Conservation (phyloP, 768 basidiomycete species). For the Lactifluus piperatus region DNA sequence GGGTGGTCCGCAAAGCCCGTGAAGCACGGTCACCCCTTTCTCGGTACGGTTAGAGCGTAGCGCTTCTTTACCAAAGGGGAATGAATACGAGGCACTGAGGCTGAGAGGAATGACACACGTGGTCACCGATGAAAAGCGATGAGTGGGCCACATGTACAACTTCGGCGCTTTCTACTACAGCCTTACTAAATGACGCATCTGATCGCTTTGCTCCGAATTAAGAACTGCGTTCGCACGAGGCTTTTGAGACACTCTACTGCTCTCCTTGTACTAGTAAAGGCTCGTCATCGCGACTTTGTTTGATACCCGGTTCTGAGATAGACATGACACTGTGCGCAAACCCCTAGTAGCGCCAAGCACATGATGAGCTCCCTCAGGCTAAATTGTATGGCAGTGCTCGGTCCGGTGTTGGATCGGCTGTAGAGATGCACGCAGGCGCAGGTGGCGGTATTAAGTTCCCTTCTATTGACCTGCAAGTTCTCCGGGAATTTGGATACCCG, state of each 20-base stretch:
- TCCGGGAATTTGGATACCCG: neutral
- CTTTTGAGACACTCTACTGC: no score
- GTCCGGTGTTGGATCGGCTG: neutral
- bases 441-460: neutral
- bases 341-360: neutral
- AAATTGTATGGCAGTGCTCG: no score
- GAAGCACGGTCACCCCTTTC: neutral
- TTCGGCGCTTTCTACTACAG: neutral
- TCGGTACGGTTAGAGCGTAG: slow-evolving; percentile 8
- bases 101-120: slow-evolving; percentile 1
- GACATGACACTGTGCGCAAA: neutral
- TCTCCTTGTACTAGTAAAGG: neutral
- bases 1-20: neutral
- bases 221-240: neutral
- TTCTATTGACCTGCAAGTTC: neutral
- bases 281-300: neutral
- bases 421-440: neutral
- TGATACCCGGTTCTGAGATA: neutral
- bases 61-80: neutral
- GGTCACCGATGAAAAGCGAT: neutral
- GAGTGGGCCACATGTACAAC: neutral
- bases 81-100: neutral
- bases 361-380: neutral
- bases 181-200: no score
- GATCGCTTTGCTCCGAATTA: neutral